These are phyloP conservation scores for Microsporum audouinii DNA, from an alignment of 2,329 filamentous ascomycete genomes.

Conservation along the genomic window DNA sequence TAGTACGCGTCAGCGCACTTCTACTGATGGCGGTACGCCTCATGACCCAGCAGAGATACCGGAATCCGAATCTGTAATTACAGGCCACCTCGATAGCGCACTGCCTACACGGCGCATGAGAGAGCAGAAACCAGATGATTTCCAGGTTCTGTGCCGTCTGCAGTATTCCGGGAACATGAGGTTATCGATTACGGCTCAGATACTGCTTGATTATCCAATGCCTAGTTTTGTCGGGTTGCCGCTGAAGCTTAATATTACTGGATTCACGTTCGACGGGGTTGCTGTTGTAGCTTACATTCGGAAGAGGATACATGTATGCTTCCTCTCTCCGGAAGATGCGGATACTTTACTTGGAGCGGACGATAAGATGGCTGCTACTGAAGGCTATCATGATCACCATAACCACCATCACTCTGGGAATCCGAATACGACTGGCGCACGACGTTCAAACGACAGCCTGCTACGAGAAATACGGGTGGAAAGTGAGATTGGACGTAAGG, in stretches of 20 bases:
- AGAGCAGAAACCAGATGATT: constrained; percentile 70
- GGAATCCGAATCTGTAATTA: neutral
- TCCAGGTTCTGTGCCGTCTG: constrained; percentile 86
- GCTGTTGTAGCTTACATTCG: constrained; percentile 86
- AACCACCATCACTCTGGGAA: constrained; percentile 7
- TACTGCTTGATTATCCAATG: constrained; percentile 95
- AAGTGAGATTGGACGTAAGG: constrained; percentile 90
- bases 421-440: constrained; percentile 18
- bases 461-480: constrained; percentile 91
- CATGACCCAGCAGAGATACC: neutral
- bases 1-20: neutral
- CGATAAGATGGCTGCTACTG: constrained; percentile 12
- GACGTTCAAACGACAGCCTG: constrained; percentile 55
- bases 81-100: neutral
- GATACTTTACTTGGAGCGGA: constrained; percentile 52
- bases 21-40: neutral
- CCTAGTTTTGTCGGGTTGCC: constrained; percentile 95
- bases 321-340: constrained; percentile 84
- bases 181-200: constrained; percentile 84
- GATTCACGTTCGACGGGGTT: constrained; percentile 87
- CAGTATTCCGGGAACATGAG: constrained; percentile 79
- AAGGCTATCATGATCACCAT: constrained; percentile 7
- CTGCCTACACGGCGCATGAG: constrained; percentile 44
- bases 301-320: constrained; percentile 83
- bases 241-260: constrained; percentile 87